Evolutionary conservation across 2,329 filamentous ascomycete genomes (phyloP).

Genomic region (Claviceps humidiphila): DNA sequence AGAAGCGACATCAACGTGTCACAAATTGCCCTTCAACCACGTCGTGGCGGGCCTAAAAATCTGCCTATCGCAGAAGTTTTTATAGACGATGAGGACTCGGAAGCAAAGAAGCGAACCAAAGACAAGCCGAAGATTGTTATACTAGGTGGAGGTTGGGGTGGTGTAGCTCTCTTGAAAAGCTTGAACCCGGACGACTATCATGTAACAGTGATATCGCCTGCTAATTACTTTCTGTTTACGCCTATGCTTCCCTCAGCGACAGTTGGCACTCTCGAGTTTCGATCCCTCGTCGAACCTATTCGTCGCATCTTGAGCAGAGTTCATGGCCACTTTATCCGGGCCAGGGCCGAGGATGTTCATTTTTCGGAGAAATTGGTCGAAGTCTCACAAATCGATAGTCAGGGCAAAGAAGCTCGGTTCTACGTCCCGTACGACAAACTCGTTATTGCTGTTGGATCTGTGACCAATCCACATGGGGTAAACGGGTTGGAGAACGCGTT

Average conservation of each 20-base stretch:
- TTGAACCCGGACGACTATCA: constrained; percentile 87
- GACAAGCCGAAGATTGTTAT: constrained; percentile 89
- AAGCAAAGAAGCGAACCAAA: constrained; percentile 56
- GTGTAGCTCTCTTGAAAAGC: constrained; percentile 81
- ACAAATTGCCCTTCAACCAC: constrained; percentile 65
- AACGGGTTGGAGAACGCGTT: constrained; percentile 87
- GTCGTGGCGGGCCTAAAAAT: constrained; percentile 83
- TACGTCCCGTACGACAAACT: constrained; percentile 97
- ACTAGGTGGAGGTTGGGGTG: constrained; percentile 88
- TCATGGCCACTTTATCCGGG: constrained; percentile 80
- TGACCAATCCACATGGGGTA: constrained; percentile 90
- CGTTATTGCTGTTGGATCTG: constrained; percentile 80
- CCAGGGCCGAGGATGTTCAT: constrained; percentile 74
- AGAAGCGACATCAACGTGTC: constrained; percentile 71
- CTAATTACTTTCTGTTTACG: constrained; percentile 96
- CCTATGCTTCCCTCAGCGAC: constrained; percentile 96
- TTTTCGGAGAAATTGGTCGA: constrained; percentile 88
- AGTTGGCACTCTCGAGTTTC: constrained; percentile 82
- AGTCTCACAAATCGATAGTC: constrained; percentile 56
- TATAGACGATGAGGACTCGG: constrained; percentile 76
- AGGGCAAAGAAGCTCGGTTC: constrained; percentile 66
- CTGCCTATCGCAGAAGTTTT: constrained; percentile 78
- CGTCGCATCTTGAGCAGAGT: constrained; percentile 68
- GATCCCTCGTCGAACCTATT: constrained; percentile 87
- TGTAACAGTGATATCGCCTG: constrained; percentile 85